phyloP scores from a whole-genome alignment of 2,329 filamentous ascomycete species.

The Cordyceps cateniannulata region DNA sequence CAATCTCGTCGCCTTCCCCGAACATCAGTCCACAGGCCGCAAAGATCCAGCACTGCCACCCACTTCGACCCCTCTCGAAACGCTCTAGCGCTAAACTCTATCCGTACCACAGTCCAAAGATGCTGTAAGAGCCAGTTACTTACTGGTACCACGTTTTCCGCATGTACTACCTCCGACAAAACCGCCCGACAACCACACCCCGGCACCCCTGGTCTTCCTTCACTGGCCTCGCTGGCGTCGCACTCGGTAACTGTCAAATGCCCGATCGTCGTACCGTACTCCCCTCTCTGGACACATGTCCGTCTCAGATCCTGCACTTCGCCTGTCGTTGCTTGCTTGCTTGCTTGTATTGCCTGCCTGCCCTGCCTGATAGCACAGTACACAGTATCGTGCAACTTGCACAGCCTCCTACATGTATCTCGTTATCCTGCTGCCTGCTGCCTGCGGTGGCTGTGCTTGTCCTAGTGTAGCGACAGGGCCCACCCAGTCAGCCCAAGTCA shows the following conservation, averaged over 20 bases:
- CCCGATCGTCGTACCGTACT: neutral
- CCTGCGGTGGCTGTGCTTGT: constrained; percentile 4
- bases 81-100: neutral
- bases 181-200: neutral
- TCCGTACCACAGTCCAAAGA: neutral
- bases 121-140: too few species aligned
- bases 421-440: neutral
- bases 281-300: neutral
- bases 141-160: too few species aligned
- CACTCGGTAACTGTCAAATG: neutral
- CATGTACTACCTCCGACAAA: too few species aligned
- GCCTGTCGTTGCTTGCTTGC: neutral
- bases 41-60: neutral
- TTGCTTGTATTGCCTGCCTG: neutral
- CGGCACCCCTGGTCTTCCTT: neutral
- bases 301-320: neutral
- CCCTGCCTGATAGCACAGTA: neutral
- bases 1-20: neutral
- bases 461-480: neutral
- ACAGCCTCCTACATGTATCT: neutral
- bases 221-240: neutral
- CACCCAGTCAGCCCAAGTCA: neutral
- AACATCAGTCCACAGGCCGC: neutral
- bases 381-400: neutral
- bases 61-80: neutral